Percentiles rank a stretch among this genome's conserved stretches.
These are phyloP conservation scores for Annulohypoxylon nitens DNA, from an alignment of 495 filamentous ascomycete genomes.

Conservation along the genomic window DNA sequence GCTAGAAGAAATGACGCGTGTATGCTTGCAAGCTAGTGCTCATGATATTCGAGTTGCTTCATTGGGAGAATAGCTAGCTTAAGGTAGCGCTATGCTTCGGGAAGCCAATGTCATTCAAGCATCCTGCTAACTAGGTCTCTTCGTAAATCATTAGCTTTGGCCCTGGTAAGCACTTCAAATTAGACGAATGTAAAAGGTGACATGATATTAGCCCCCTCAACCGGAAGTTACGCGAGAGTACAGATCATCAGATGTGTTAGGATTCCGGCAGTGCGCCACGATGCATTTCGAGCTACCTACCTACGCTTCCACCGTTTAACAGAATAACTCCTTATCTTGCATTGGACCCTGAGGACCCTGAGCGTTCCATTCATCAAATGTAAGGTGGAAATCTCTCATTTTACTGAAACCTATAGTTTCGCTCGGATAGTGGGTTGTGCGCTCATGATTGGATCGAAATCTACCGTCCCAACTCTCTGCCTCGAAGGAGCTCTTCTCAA, in stretches of 20 bases:
- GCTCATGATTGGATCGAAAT: slow-evolving; percentile 18
- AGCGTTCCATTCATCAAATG: slow-evolving; percentile 8
- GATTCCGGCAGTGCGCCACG: slow-evolving; percentile 29
- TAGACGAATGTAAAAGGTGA: neutral
- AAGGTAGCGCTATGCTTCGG: neutral
- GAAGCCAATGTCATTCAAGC: neutral
- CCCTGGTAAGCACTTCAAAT: neutral
- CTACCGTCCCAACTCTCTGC: slow-evolving; percentile 14
- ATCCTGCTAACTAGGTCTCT: neutral
- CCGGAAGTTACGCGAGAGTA: neutral
- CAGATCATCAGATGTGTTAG: neutral
- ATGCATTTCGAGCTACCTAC: neutral
- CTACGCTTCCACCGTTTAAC: slow-evolving; percentile 13
- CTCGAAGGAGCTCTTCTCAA: neutral
- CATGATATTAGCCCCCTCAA: neutral
- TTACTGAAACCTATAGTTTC: slow-evolving; percentile 10
- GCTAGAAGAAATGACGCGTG: no score
- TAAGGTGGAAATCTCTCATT: slow-evolving; percentile 23
- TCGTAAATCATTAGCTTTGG: neutral
- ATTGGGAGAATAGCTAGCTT: neutral
- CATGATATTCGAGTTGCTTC: no score
- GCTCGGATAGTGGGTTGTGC: neutral
- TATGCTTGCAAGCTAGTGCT: neutral
- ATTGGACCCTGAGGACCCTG: slow-evolving; percentile 12
- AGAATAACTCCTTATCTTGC: slow-evolving; percentile 21